phyloP scores from a whole-genome alignment of 768 basidiomycete genomes.

The Russula abietina region DNA sequence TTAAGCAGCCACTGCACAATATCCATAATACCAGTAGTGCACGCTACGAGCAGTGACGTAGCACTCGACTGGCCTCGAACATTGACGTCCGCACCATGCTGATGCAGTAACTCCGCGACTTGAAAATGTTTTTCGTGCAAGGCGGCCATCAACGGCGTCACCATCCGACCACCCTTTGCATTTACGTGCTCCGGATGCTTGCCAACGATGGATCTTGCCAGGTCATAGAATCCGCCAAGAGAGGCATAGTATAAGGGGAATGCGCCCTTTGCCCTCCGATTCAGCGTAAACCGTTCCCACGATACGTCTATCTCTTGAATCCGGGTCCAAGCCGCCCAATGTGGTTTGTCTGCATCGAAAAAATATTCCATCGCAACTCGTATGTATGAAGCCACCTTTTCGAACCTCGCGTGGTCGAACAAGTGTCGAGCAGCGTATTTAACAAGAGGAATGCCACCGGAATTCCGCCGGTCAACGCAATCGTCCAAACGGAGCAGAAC shows the following conservation, averaged over 20 bases:
- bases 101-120: neutral
- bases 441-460: neutral
- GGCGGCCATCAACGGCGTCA: constrained; percentile 3
- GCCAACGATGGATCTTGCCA: neutral
- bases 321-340: constrained; percentile 5
- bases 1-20: neutral
- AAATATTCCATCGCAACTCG: neutral
- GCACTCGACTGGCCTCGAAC: neutral
- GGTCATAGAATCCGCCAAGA: neutral
- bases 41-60: neutral
- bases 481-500: constrained; percentile 2
- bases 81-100: neutral
- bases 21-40: accelerated
- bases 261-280: no score
- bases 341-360: neutral
- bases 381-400: neutral
- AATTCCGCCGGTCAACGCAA: neutral
- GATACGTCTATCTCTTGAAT: neutral
- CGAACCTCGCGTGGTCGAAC: constrained; percentile 1
- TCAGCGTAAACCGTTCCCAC: neutral
- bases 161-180: neutral
- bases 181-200: neutral
- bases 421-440: neutral
- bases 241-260: constrained; percentile 4
- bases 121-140: neutral